Base-by-base conservation (phyloP, 2,329 filamentous ascomycete genomes). In the Fusarium lateritium region DNA sequence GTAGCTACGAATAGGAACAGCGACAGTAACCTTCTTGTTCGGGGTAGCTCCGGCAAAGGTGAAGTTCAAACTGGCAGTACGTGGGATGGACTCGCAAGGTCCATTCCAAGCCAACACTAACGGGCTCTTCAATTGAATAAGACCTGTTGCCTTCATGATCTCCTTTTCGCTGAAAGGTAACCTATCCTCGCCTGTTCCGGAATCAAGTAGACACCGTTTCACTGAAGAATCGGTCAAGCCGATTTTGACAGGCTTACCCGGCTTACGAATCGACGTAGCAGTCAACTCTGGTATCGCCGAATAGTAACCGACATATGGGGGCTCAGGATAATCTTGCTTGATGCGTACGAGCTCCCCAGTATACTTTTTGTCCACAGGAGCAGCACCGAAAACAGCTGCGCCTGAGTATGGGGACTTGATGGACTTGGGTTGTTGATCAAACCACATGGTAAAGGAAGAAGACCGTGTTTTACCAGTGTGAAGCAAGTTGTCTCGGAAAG, bases 401-500 rank as follows among this genome's bases (percentile, higher is more conserved):
- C 51, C 51, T 10, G 51, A n/a, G 26, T 34, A 54, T 9, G 39
- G 11, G 21, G 51, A 36, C 24, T 44, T 44, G 7, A 54, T 36
- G 26, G 51, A 54, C 22, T 53, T 47, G 22, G 40, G 40, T 13
- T 53, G 39, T 53, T 38, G n/a, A 46, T 50, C 28, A 40, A 50
- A 52, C 56, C 56, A 52, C 22, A 38, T 46, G 19, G 39, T 45
- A 14, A 40, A 38, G 40, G 56, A 54, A 6, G 51, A 54, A 6
- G 51, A 54, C 39, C 44, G 17, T 2, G 51, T 54, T 45, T 54
- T 54, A 11, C 38, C 38, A 22, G 26, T 17, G 26, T 7, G 51
- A n/a, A 39, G 51, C 39, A 54, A 15, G 40, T 50, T 36, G 15
- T 59, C 46, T 22, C 56, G 56, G 33, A 59, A 59, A 36, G 36